Evolutionary conservation across 2,329 filamentous ascomycete genomes (phyloP), one percentile per base, ranked within the genome.

Genomic region (Sarocladiaceae sp.): DNA sequence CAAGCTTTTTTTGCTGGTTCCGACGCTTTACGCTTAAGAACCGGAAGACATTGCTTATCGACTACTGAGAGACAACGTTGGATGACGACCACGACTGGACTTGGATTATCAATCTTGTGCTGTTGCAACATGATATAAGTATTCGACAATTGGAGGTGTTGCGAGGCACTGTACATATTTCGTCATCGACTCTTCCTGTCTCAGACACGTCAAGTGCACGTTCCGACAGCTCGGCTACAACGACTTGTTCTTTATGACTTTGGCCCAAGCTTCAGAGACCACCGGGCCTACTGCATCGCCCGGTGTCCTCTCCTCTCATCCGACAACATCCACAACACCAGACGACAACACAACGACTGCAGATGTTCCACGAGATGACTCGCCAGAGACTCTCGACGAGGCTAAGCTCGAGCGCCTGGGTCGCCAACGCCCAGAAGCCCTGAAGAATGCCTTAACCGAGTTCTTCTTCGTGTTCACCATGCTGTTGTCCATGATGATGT

Each of bases 381-480:
- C 44, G 2, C 51, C 53, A 13, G 28, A 31, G 23, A 49, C 33
- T 20, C 22, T 37, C n/a, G 55, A 59, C 15, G 26, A 36, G n/a
- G 54, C 54, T 2, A 71, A 74, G 50, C 69, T 88, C 44, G 81
- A 88, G 59, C 72, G 75, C 15, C 71, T 88, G 1, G 85, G 84
- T 44, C 76, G 84, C 52, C 73, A 84, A 60, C 73, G 85, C 3
- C 86, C 85, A 2, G 69, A 73, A 4, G 68, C 70, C 35, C 85
- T 88, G 61, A 63, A 65, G 10, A 75, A 72, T 2, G 62, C 69
- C 46, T 74, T 74, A 66, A 66, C 77, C n/a, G 86, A 88, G 60
- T 55, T 82, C 4, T 75, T 77, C 20, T 88, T 88, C 60, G 77
- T 83, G 61, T 78, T 81, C 58, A 80, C 80, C 0, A 72, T 87